Percentiles rank a stretch among this genome's conserved stretches.
These are phyloP conservation scores for Penicillium goetzii DNA, from an alignment of 495 filamentous ascomycete genomes.

Conservation along the genomic window DNA sequence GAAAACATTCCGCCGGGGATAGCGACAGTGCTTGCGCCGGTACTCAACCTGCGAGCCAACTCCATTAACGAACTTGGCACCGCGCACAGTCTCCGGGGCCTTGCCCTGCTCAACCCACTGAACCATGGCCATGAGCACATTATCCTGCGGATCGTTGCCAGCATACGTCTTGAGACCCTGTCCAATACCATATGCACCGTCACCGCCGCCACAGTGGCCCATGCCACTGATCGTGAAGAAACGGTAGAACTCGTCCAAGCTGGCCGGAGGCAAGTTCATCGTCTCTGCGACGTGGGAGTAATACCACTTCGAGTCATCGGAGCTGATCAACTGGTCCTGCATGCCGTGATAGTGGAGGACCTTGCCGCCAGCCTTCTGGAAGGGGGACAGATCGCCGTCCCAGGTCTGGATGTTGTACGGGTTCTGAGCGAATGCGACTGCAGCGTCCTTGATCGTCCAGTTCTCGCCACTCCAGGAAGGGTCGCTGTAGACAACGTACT, in stretches of 20 bases:
- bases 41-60: conserved; percentile 38
- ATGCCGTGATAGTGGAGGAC: conserved; percentile 55
- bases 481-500: conserved; percentile 59
- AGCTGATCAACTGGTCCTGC: conserved; percentile 51
- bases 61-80: conserved; percentile 56
- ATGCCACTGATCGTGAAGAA: conserved; percentile 57
- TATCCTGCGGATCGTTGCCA: conserved; percentile 39
- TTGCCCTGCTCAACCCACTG: conserved; percentile 63
- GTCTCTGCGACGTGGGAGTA: conserved; percentile 49
- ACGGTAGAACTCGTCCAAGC: conserved; percentile 61
- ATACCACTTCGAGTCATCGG: conserved; percentile 47
- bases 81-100: conserved; percentile 56
- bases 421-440: conserved; percentile 42
- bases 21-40: conserved; percentile 46
- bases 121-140: conserved; percentile 60
- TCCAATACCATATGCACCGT: conserved; percentile 59
- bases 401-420: conserved; percentile 55
- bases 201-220: conserved; percentile 51
- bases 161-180: conserved; percentile 40
- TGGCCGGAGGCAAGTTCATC: conserved; percentile 41
- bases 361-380: conserved; percentile 50
- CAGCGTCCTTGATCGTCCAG: conserved; percentile 46
- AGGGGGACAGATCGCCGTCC: conserved; percentile 50
- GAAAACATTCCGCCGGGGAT: conserved; percentile 43
- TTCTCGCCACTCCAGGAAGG: conserved; percentile 50